Evolutionary conservation across 78 protist genomes (phyloP).

Genomic region (Planoprotostelium fungivorum): DNA sequence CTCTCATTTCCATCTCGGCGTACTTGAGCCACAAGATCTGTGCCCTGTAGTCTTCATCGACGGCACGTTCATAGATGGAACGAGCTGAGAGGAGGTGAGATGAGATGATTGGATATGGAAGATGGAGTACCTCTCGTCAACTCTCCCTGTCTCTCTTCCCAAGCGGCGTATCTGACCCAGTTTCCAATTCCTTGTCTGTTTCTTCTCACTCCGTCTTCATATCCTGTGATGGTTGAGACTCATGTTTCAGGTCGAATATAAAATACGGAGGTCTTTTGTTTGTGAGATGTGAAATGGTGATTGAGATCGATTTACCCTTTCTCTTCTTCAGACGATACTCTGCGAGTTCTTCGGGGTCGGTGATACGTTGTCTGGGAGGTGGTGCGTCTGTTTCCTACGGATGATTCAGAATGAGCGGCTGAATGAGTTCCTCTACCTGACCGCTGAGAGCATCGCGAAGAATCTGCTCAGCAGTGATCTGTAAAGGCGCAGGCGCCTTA

Average conservation of each 20-base stretch:
- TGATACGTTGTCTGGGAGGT: constrained; percentile 79
- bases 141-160: constrained; percentile 93
- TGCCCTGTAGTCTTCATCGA: constrained; percentile 66
- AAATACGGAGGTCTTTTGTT: no score
- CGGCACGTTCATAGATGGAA: constrained; percentile 90
- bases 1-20: constrained; percentile 97
- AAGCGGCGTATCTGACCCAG: constrained; percentile 87
- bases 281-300: no score
- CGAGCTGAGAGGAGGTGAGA: constrained; percentile 29
- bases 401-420: no score
- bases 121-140: constrained; percentile 24
- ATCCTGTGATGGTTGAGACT: constrained; percentile 15
- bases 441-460: constrained; percentile 82
- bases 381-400: constrained; percentile 4
- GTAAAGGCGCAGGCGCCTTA: constrained; percentile 91
- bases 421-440: constrained; percentile 7
- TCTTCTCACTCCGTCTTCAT: constrained; percentile 43
- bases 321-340: constrained; percentile 79
- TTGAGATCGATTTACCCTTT: no score
- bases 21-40: constrained; percentile 80
- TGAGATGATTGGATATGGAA: not conserved
- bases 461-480: constrained; percentile 99
- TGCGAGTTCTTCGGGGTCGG: constrained; percentile 91
- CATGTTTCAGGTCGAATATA: no score
- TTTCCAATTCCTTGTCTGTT: not conserved